phyloP scores from a whole-genome alignment of 225 moss, liverwort and hornwort genomes.

The Thuidium tamariscinum region DNA sequence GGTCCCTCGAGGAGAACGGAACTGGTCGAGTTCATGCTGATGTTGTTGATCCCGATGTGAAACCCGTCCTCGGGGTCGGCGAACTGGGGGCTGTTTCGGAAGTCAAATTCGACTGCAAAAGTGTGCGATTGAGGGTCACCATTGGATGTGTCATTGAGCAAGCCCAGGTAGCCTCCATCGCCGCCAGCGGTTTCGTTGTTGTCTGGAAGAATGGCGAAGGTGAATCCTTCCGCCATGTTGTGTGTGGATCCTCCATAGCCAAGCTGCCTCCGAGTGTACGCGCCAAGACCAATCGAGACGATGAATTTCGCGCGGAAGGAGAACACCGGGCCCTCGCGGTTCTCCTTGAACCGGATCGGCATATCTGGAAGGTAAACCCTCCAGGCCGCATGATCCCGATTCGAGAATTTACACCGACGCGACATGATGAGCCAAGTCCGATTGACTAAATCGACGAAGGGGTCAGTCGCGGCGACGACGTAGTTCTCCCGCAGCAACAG shows the following conservation, averaged over 20 bases:
- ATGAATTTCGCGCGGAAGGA: neutral
- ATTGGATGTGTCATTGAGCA: neutral
- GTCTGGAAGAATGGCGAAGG: neutral
- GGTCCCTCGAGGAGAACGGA: neutral
- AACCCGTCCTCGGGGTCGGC: neutral
- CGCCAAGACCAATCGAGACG: neutral
- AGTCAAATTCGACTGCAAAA: neutral
- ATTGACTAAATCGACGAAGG: too few species aligned
- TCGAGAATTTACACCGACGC: too few species aligned
- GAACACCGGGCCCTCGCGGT: neutral
- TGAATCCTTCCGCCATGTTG: neutral
- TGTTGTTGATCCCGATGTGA: neutral
- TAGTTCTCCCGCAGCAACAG: neutral
- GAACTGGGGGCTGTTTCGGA: neutral
- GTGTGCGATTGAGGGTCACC: neutral
- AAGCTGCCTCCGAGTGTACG: neutral
- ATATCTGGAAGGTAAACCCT: neutral
- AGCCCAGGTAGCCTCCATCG: neutral
- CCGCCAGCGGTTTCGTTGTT: too few species aligned
- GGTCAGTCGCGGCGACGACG: neutral
- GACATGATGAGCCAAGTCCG: too few species aligned
- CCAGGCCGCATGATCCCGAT: rapidly evolving
- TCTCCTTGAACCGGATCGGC: neutral
- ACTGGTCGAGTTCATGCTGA: neutral
- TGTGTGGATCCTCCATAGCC: neutral